phyloP scores from a whole-genome alignment of 1,284 basidiomycete genomes.

The Cerioporus squamosus region DNA sequence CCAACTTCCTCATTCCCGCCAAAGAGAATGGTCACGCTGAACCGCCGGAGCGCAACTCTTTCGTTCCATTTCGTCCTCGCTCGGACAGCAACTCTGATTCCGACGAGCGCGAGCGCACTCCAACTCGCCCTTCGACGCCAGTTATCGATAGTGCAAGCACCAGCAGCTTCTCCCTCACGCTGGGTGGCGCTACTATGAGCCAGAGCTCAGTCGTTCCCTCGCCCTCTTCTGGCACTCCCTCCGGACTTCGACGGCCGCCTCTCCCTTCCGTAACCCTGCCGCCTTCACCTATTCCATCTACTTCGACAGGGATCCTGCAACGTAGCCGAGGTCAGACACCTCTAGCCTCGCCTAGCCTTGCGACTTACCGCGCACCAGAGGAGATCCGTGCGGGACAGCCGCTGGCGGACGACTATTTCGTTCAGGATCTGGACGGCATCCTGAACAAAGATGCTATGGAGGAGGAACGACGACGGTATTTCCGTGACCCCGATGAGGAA shows the following conservation, averaged over 20 bases:
- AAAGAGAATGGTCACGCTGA: constrained; percentile 3
- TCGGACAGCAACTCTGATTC: constrained; percentile 8
- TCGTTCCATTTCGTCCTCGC: not conserved
- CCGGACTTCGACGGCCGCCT: constrained; percentile 28
- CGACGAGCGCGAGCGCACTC: constrained; percentile 13
- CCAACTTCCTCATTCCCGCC: not conserved
- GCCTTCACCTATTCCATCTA: constrained; percentile 20
- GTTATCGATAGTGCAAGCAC: not conserved
- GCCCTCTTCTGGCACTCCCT: not conserved
- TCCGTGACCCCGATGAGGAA: constrained; percentile 35
- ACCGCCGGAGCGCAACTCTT: constrained; percentile 3
- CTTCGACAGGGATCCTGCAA: constrained; percentile 11
- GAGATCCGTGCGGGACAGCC: constrained; percentile 53
- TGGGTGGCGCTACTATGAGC: not conserved
- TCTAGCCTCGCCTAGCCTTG: constrained; percentile 49
- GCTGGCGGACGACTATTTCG: constrained; percentile 37
- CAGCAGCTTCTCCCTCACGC: not conserved
- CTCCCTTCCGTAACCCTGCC: constrained; percentile 30
- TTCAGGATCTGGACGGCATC: constrained; percentile 28
- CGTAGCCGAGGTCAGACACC: constrained; percentile 31
- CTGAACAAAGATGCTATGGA: constrained; percentile 27
- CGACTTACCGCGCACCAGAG: constrained; percentile 66
- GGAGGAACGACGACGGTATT: constrained; percentile 40
- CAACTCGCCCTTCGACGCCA: constrained; percentile 11
- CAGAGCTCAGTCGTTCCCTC: not conserved